These are phyloP conservation scores for Vitis vinifera DNA, from an alignment of 164 flowering plant species.

Conservation along the genomic window ASM3070453v1 NC_081809.1:23820501-23821000, in stretches of 20 bases:
- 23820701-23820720: neutral
- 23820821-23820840: slow-evolving; percentile 77
- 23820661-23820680: no score
- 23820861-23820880: slow-evolving; percentile 79
- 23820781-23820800: slow-evolving; percentile 50
- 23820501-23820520: no score
- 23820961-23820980: neutral
- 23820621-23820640: no score
- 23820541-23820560: no score
- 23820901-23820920: slow-evolving; percentile 84
- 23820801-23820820: slow-evolving; percentile 81
- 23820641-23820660: no score
- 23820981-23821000: neutral
- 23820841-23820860: slow-evolving; percentile 89
- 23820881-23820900: slow-evolving; percentile 56
- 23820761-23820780: slow-evolving; percentile 26
- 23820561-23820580: no score
- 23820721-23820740: slow-evolving; percentile 37
- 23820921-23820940: slow-evolving; percentile 61
- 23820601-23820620: no score
- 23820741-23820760: slow-evolving; percentile 26
- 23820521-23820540: no score
- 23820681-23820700: neutral
- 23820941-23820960: neutral
- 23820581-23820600: no score